Percentiles rank a stretch among this genome's conserved stretches.
Evolutionary conservation across 139 green algal species (phyloP).

Genomic region (Coccomyxa sp.): DNA sequence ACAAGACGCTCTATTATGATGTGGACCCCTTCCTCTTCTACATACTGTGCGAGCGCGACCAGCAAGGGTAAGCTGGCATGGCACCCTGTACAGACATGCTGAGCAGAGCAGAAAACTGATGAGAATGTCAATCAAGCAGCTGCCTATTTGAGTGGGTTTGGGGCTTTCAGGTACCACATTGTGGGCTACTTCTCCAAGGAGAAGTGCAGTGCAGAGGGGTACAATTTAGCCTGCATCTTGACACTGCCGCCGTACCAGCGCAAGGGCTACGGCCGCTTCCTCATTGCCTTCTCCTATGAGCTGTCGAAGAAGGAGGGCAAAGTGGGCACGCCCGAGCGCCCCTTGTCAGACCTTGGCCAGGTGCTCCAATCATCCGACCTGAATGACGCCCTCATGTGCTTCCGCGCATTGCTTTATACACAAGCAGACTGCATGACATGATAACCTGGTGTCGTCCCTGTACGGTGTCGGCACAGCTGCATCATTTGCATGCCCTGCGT

Average conservation of each 20-base stretch:
- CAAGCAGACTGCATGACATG: too few species aligned
- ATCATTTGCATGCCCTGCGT: too few species aligned
- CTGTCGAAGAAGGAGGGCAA: constrained; percentile 94
- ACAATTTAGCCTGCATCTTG: constrained; percentile 99
- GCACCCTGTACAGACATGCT: neutral
- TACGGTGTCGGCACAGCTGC: too few species aligned
- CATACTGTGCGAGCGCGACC: constrained; percentile 93
- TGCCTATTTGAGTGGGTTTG: too few species aligned
- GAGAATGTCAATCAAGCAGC: neutral
- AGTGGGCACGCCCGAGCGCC: constrained; percentile 89
- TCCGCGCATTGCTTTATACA: too few species aligned
- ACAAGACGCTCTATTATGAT: constrained; percentile 99
- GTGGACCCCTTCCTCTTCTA: constrained; percentile 99
- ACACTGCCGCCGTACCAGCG: constrained; percentile 96
- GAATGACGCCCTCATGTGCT: neutral
- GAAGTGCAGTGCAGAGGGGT: constrained; percentile 82
- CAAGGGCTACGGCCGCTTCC: constrained; percentile 97
- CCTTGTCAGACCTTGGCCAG: constrained; percentile 92
- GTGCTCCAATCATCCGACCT: constrained; percentile 24
- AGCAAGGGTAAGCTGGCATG: constrained; percentile 57
- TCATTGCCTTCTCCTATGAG: constrained; percentile 98
- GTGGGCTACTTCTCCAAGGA: constrained; percentile 94
- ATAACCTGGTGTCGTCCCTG: too few species aligned
- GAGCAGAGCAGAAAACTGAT: neutral
- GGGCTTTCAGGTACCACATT: constrained; percentile 69